Evolutionary conservation across 345 rosid species (phyloP).

Genomic region (Nasturtium officinale): DNA sequence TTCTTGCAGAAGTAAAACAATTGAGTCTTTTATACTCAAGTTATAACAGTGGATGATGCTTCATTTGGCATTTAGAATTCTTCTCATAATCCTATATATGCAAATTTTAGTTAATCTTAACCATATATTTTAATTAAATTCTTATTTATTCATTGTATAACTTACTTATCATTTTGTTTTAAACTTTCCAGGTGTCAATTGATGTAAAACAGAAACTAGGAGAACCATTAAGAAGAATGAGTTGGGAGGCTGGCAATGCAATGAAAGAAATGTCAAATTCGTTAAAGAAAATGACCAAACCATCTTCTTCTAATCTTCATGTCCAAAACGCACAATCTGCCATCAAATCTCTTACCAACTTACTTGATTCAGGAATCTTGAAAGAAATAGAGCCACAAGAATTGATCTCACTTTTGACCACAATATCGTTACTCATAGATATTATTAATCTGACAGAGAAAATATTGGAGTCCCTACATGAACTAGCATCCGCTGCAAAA

Average conservation of each 20-base stretch:
- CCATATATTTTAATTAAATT: not conserved
- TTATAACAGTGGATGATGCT: not conserved
- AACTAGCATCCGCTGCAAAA: conserved; percentile 57
- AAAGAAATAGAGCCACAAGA: conserved; percentile 49
- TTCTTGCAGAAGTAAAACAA: not conserved
- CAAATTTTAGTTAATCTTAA: not conserved
- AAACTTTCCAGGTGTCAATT: conserved; percentile 47
- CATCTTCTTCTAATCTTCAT: conserved; percentile 48
- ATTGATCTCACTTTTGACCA: conserved; percentile 49
- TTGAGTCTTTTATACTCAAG: not conserved
- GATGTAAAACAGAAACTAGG: conserved; percentile 45
- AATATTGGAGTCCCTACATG: conserved; percentile 55
- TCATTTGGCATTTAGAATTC: not conserved
- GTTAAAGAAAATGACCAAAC: conserved; percentile 50
- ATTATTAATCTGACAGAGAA: conserved; percentile 53
- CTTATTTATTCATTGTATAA: not conserved
- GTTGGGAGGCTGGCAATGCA: conserved; percentile 58
- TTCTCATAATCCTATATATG: not conserved
- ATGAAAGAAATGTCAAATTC: conserved; percentile 58
- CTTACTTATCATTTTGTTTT: not conserved
- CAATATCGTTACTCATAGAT: conserved; percentile 59
- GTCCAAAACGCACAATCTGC: conserved; percentile 50
- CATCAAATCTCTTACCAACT: conserved; percentile 43
- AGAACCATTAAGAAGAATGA: conserved; percentile 52
- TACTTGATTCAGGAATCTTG: conserved; percentile 53